Percentiles rank a stretch among this genome's conserved stretches.
phyloP scores from a whole-genome alignment of 192 early-diverging fungal species.

The Rhizophlyctis rosea region DNA sequence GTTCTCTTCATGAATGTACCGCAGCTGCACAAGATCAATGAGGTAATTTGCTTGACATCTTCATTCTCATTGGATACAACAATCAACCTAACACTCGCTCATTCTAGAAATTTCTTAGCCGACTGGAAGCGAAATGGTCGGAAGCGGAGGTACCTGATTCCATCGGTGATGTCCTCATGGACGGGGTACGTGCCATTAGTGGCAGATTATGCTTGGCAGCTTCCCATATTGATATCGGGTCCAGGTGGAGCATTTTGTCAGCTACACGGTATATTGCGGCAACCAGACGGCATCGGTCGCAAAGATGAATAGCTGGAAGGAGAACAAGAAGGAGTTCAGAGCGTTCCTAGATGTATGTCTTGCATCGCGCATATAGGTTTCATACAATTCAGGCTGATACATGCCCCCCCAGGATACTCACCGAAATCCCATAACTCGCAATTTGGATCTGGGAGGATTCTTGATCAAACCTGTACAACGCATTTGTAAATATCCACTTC shows the following conservation, averaged over 20 bases:
- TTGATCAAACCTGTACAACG: constrained; percentile 98
- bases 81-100: too few species aligned
- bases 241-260: constrained; percentile 41
- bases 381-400: background rate
- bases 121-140: constrained; percentile 31
- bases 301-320: constrained; percentile 33
- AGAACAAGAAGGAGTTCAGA: constrained; percentile 38
- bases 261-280: constrained; percentile 48
- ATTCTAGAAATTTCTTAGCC: constrained; percentile 42
- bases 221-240: too few species aligned
- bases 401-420: constrained; percentile 29
- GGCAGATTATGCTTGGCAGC: too few species aligned
- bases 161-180: constrained; percentile 39
- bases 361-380: background rate
- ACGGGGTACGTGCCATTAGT: constrained; percentile 25
- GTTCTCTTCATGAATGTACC: constrained; percentile 48
- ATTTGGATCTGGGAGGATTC: constrained; percentile 48
- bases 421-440: constrained; percentile 35
- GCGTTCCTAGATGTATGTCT: constrained; percentile 41
- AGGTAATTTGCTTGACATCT: constrained; percentile 12
- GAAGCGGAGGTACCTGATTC: too few species aligned
- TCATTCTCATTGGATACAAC: background rate
- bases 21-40: constrained; percentile 39
- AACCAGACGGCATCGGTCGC: constrained; percentile 37
- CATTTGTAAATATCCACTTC: constrained; percentile 98